A percentile compares a stretch with the other conserved stretches of the same genome.
Evolutionary conservation across 768 basidiomycete genomes (phyloP).

Genomic region (Piloderma croceum): DNA sequence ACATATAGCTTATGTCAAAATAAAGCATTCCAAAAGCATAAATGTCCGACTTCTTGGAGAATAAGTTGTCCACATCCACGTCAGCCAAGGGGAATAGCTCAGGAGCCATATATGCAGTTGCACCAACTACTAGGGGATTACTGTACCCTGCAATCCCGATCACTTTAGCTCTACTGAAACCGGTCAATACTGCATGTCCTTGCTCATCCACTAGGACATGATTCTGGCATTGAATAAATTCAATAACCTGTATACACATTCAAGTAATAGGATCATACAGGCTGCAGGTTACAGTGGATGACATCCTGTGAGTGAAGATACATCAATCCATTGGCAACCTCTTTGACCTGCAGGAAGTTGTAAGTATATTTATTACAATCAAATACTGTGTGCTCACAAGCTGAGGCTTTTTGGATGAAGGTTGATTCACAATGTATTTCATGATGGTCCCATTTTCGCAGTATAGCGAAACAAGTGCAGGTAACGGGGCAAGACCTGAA

Average conservation of each 20-base stretch:
- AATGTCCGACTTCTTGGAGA: constrained; percentile 14
- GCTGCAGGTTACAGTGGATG: constrained; percentile 17
- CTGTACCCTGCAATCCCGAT: constrained; percentile 9
- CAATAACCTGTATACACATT: too few species aligned
- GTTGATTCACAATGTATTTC: too few species aligned
- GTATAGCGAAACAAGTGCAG: too few species aligned
- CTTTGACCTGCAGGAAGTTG: constrained; percentile 13
- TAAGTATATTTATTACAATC: too few species aligned
- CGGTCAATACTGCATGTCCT: constrained; percentile 11
- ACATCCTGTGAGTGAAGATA: constrained; percentile 15
- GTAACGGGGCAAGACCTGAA: neutral
- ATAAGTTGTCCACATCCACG: neutral
- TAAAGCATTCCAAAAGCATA: constrained; percentile 14
- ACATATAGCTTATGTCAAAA: constrained; percentile 17
- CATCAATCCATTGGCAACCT: constrained; percentile 9
- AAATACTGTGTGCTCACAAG: too few species aligned
- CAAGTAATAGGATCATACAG: too few species aligned
- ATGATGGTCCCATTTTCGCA: too few species aligned
- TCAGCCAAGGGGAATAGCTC: constrained; percentile 7
- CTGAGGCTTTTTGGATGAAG: too few species aligned
- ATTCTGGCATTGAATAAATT: too few species aligned
- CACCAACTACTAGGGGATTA: constrained; percentile 6
- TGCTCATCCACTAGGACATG: constrained; percentile 15
- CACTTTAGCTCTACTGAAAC: constrained; percentile 17
- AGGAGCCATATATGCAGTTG: constrained; percentile 12